Evolutionary conservation across 129 eudicot species (phyloP), one percentile per base, ranked within the genome.

Genomic region (Flaveria robusta): DNA sequence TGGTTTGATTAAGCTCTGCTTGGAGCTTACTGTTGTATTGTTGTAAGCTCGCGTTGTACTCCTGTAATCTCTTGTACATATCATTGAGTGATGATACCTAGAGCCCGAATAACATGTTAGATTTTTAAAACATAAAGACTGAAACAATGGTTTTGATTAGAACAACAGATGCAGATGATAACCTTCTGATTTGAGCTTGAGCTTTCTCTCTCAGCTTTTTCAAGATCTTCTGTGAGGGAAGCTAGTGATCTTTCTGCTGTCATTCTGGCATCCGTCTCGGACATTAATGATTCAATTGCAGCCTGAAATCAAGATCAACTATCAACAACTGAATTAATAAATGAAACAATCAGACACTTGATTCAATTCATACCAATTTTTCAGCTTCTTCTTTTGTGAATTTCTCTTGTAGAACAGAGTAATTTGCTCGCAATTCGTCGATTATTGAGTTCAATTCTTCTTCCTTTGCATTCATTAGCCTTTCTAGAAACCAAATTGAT

Each of bases 1-100:
- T 91, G 10, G 88, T 85, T 34, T 87, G 70, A 77, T 90, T 88
- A 82, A 91, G 90, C 70, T 95, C 99, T n/a, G 89, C 77, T 71
- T 95, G 99, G 66, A 95, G 92, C 83, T 86, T 95, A 70, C 94
- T 87, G 72, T 95, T 95, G 80, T 89, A 95, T 69, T 87, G 94
- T 59, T 95, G 99, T 60, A 95, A 80, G 67, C 99, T 95, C 9
- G 94, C 83, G 72, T 95, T 95, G 79, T 91, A 95, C 82, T 91
- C 97, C 64, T 95, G 97, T 60, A 91, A 59, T 34, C 96, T 77
- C 86, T 88, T 89, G 80, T 89, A 89, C 92, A 83, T 95, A 59
- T 91, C 96, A 68, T 92, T 86, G 43, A 89, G 81, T 9, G 97
- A 87, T 41, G 71, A 46, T 64, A 91, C 87, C 99, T 95, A 82